Percentiles rank a stretch among this genome's conserved stretches.
These are phyloP conservation scores for Puccinia novopanici DNA, from an alignment of 1,284 basidiomycete genomes.

Conservation along the genomic window DNA sequence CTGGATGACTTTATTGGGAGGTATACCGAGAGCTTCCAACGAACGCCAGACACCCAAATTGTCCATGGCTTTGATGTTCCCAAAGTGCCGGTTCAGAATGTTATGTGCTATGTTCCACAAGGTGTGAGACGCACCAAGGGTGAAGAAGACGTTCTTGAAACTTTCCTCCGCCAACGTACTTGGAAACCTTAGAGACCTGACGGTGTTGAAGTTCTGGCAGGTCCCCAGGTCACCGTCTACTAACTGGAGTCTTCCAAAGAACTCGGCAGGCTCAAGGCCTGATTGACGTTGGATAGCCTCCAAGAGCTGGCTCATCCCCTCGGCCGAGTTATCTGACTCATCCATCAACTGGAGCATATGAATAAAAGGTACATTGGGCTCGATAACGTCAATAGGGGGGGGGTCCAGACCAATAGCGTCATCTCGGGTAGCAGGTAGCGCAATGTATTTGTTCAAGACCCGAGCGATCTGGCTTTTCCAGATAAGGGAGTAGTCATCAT, in stretches of 20 bases:
- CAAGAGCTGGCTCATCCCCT: conserved; percentile 1
- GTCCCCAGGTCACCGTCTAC: background rate
- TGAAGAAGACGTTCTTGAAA: background rate
- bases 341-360: conserved; percentile 18
- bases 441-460: conserved; percentile 1
- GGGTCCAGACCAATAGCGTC: background rate
- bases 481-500: background rate
- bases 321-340: background rate
- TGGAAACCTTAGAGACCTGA: background rate
- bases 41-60: conserved; percentile 6
- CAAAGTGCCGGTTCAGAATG: background rate
- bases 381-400: background rate
- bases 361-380: background rate
- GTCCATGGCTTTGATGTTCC: background rate
- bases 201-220: background rate
- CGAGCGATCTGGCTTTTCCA: too few relatives aligned
- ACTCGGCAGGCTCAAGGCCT: background rate
- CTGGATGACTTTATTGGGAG: background rate
- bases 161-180: background rate
- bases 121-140: background rate
- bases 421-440: background rate
- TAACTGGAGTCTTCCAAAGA: background rate
- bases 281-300: background rate
- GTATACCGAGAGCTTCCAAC: background rate
- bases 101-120: too few relatives aligned